Percentiles rank a stretch among this genome's conserved stretches.
Evolutionary conservation across 1,284 basidiomycete species (phyloP).

Genomic region (Mrakiaceae sp.): DNA sequence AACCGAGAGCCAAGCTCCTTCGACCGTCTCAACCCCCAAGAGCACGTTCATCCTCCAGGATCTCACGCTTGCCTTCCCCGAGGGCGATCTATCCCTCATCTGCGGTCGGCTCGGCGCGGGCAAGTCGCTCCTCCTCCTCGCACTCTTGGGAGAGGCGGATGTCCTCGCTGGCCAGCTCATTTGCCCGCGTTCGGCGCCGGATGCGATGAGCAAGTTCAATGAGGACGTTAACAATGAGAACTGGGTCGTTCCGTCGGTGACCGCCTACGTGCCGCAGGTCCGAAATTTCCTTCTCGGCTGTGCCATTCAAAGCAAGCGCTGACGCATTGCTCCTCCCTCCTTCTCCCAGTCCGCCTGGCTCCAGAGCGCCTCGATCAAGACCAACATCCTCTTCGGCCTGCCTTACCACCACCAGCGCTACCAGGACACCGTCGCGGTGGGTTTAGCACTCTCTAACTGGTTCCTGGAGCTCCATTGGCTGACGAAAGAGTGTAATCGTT

Average conservation of each 20-base stretch:
- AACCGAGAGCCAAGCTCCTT: constrained; percentile 18
- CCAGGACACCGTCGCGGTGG: constrained; percentile 48
- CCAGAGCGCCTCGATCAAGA: constrained; percentile 83
- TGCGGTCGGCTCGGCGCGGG: constrained; percentile 54
- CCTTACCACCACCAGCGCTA: constrained; percentile 71
- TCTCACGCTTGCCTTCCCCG: constrained; percentile 63
- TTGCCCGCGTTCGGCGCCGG: constrained; percentile 71
- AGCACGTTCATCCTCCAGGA: constrained; percentile 73
- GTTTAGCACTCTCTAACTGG: too few species aligned
- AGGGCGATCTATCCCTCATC: constrained; percentile 62
- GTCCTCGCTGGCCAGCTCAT: constrained; percentile 57
- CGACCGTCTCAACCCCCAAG: constrained; percentile 58
- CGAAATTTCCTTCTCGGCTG: constrained; percentile 29
- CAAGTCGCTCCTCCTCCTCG: constrained; percentile 66
- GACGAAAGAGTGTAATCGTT: too few species aligned
- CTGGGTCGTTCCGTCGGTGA: constrained; percentile 20
- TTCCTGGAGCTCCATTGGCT: too few species aligned
- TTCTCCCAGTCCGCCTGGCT: constrained; percentile 55
- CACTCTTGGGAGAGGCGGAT: constrained; percentile 84
- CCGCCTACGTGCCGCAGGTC: constrained; percentile 79
- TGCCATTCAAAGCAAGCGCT: background rate
- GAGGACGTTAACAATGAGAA: constrained; percentile 39
- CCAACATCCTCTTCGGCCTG: constrained; percentile 84
- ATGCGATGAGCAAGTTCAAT: constrained; percentile 54
- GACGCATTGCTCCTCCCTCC: background rate